phyloP scores from a whole-genome alignment of 768 basidiomycete genomes.

The Pulveroboletus sp. region DNA sequence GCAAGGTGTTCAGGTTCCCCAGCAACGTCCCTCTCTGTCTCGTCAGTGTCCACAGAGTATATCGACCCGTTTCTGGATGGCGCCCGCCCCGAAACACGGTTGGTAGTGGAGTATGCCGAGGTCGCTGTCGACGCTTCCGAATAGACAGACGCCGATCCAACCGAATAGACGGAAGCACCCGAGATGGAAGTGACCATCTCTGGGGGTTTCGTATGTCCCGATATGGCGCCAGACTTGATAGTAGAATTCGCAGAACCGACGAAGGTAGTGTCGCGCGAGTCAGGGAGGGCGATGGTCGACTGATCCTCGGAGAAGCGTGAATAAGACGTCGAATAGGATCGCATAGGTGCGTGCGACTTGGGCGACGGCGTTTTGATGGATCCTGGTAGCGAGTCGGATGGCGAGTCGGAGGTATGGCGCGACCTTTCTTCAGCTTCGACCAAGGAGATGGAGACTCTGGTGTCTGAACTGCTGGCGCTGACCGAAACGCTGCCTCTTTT shows the following conservation, averaged over 20 bases:
- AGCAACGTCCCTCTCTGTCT: slow-evolving; percentile 17
- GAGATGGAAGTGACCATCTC: slow-evolving; percentile 25
- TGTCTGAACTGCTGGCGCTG: background rate
- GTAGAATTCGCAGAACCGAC: background rate
- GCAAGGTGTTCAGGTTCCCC: slow-evolving; percentile 7
- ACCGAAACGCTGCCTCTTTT: slow-evolving; percentile 44
- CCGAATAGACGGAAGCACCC: slow-evolving; percentile 26
- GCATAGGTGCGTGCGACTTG: slow-evolving; percentile 13
- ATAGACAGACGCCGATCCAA: slow-evolving; percentile 24
- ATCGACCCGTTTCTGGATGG: slow-evolving; percentile 15
- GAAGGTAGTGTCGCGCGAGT: slow-evolving; percentile 4
- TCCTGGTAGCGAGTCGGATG: slow-evolving; percentile 14
- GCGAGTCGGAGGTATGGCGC: slow-evolving; percentile 16
- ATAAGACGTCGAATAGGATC: slow-evolving; percentile 15
- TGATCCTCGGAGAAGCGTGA: slow-evolving; percentile 17
- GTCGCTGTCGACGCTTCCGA: slow-evolving; percentile 29
- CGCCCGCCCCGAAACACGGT: slow-evolving; percentile 1
- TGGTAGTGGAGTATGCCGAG: slow-evolving; percentile 15
- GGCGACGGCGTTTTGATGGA: slow-evolving; percentile 16
- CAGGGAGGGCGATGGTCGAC: background rate
- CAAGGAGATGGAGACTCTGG: slow-evolving; percentile 20
- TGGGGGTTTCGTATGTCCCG: slow-evolving; percentile 18
- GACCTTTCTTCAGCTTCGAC: slow-evolving; percentile 4
- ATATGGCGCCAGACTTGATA: background rate
- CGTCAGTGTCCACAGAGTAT: slow-evolving; percentile 6